A percentile compares a stretch with the other conserved stretches of the same genome.
Evolutionary conservation across 2,329 filamentous ascomycete genomes (phyloP).

Genomic region (Amylocarpus encephaloides): DNA sequence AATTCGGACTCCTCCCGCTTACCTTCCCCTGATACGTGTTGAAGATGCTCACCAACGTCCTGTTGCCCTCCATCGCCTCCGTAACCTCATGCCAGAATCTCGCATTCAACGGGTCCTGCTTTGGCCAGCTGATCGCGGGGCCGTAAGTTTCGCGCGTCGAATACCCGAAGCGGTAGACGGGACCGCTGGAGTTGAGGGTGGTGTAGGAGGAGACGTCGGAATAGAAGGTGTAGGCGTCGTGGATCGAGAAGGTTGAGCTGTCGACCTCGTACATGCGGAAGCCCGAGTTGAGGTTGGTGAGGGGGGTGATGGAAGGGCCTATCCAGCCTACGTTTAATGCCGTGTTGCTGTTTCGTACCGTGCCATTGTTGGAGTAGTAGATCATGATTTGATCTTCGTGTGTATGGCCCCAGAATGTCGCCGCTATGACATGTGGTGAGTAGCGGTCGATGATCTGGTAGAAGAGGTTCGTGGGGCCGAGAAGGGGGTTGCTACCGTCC

Average conservation of each 20-base stretch:
- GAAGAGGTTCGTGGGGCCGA: conserved; percentile 48
- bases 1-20: conserved; percentile 44
- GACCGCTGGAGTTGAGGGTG: conserved; percentile 36
- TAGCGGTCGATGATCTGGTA: conserved; percentile 50
- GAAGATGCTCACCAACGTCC: conserved; percentile 41
- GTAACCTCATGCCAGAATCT: conserved; percentile 55
- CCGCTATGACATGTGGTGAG: conserved; percentile 48
- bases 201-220: conserved; percentile 43
- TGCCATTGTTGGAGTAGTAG: conserved; percentile 48
- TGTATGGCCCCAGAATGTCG: conserved; percentile 49
- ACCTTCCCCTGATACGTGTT: conserved; percentile 48
- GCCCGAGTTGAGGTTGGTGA: conserved; percentile 48
- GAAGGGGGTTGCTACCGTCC: conserved; percentile 48
- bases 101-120: conserved; percentile 46
- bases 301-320: conserved; percentile 43
- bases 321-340: conserved; percentile 47
- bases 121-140: conserved; percentile 38
- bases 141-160: conserved; percentile 45
- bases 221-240: conserved; percentile 48
- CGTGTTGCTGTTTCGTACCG: conserved; percentile 34
- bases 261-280: conserved; percentile 50
- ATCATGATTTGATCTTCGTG: conserved; percentile 49
- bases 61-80: conserved; percentile 48
- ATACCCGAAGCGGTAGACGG: conserved; percentile 44
- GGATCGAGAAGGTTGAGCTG: conserved; percentile 46